Conservation (phyloP, 345 rosid genomes). For the Arabis alpina region DNA sequence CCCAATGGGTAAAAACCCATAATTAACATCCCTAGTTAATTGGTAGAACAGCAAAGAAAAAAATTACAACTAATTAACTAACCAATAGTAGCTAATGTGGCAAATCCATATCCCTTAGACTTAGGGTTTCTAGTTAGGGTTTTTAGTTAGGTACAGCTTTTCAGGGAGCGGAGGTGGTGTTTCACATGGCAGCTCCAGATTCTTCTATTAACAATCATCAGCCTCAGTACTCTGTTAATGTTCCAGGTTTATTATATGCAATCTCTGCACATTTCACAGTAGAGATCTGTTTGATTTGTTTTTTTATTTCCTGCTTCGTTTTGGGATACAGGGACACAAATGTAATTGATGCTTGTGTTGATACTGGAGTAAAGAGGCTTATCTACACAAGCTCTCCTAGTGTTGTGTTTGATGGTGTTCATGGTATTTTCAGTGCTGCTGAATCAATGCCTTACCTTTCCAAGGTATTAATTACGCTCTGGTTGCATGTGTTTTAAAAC, state of each 20-base stretch:
- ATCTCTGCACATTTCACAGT: not conserved
- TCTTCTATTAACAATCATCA: slow-evolving; percentile 75
- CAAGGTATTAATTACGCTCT: slow-evolving; percentile 58
- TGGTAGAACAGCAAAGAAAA: too few species aligned
- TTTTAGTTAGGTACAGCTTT: too few species aligned
- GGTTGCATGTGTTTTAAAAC: too few species aligned
- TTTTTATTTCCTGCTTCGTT: not conserved
- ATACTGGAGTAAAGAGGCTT: slow-evolving; percentile 77
- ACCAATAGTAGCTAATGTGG: too few species aligned
- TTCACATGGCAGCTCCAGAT: too few species aligned
- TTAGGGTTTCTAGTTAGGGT: too few species aligned
- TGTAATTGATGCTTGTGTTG: slow-evolving; percentile 82
- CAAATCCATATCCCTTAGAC: too few species aligned
- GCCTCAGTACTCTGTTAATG: slow-evolving; percentile 92
- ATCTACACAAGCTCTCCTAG: slow-evolving; percentile 97
- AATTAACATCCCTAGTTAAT: too few species aligned
- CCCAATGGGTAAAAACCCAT: too few species aligned
- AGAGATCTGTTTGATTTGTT: not conserved
- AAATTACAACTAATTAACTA: too few species aligned
- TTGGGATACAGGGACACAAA: slow-evolving; percentile 61
- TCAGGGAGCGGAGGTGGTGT: too few species aligned
- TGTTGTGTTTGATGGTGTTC: slow-evolving; percentile 85
- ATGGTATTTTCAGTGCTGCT: slow-evolving; percentile 62
- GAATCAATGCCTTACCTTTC: slow-evolving; percentile 73
- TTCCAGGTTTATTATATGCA: slow-evolving; percentile 55